Evolutionary conservation across 352 stramenopile species (phyloP).

Genomic region (Pythium phragmitis): DNA sequence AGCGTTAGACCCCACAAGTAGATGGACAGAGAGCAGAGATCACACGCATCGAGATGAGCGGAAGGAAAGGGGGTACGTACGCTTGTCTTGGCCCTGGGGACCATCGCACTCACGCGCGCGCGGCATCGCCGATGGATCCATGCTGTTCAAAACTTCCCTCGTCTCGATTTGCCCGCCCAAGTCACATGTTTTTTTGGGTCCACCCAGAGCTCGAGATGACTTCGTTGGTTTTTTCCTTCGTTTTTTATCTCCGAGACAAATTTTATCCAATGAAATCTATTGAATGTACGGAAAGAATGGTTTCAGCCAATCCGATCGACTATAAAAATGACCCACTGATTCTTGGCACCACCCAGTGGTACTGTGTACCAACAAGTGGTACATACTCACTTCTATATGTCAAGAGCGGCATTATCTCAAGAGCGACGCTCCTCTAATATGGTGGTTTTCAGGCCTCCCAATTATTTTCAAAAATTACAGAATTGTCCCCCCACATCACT

Average conservation of each 20-base stretch:
- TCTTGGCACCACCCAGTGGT: background rate
- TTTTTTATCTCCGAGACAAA: background rate
- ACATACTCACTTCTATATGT: too few species aligned
- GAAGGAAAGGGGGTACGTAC: background rate
- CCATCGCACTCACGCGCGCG: background rate
- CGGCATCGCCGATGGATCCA: conserved; percentile 19
- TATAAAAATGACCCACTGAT: background rate
- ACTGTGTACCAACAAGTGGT: conserved; percentile 9
- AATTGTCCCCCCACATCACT: too few species aligned
- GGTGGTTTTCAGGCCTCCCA: too few species aligned
- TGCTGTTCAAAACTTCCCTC: conserved; percentile 7
- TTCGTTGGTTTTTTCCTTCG: conserved; percentile 14
- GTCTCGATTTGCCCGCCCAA: conserved; percentile 9
- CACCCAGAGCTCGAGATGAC: conserved; percentile 10
- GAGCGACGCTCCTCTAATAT: too few species aligned
- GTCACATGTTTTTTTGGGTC: conserved; percentile 22
- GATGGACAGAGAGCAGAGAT: background rate
- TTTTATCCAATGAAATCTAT: background rate
- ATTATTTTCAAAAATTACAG: too few species aligned
- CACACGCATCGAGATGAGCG: background rate
- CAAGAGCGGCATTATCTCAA: too few species aligned
- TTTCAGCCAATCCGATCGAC: background rate
- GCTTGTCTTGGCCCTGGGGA: background rate
- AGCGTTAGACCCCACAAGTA: conserved; percentile 2
- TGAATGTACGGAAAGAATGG: background rate